These are phyloP conservation scores for Tetraselmis striata DNA, from an alignment of 139 green algal genomes.

Conservation along the genomic window DNA sequence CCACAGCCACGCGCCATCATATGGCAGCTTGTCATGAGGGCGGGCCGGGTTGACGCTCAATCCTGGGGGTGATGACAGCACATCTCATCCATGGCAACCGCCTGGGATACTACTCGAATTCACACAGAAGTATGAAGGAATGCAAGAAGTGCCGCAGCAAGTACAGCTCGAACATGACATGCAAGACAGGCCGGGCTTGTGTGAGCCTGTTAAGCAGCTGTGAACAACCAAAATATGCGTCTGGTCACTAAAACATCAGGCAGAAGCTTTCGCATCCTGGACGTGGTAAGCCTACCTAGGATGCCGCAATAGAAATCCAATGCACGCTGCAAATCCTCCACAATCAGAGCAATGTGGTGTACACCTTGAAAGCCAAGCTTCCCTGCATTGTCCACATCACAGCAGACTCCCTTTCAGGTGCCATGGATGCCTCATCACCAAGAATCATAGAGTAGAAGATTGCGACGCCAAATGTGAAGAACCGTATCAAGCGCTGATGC, in stretches of 20 bases:
- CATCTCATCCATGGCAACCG: not conserved
- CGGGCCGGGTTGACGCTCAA: slow-evolving; percentile 11
- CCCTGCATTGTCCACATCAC: no score
- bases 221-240: no score
- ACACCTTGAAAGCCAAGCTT: not conserved
- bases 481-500: not conserved
- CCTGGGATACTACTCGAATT: not conserved
- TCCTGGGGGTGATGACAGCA: not conserved
- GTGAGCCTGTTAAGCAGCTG: not conserved
- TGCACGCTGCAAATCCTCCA: not conserved
- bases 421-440: no score
- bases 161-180: not conserved
- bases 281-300: not conserved
- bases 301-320: not conserved
- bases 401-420: no score
- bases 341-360: not conserved
- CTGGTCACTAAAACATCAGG: not conserved
- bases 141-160: not conserved
- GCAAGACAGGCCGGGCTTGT: not conserved
- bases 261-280: not conserved
- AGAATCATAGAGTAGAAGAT: no score
- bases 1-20: slow-evolving; percentile 13
- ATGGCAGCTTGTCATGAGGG: slow-evolving; percentile 15
- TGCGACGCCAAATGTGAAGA: not conserved
- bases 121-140: not conserved